Conservation (phyloP, 352 stramenopile genomes). For the Globisporangium echinulatum region DNA sequence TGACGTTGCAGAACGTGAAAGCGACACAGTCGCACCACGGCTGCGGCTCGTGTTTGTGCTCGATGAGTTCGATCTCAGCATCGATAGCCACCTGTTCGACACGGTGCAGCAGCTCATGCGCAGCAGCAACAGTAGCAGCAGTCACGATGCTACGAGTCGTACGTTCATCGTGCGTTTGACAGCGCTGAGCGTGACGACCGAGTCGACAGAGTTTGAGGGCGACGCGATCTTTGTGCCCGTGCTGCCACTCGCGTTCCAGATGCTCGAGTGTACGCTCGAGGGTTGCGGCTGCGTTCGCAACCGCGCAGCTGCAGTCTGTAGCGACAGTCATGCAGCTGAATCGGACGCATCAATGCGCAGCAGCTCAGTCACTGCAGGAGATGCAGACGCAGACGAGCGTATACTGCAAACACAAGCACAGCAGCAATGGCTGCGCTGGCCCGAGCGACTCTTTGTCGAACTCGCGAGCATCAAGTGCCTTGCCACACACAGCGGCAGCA, state of each 20-base stretch:
- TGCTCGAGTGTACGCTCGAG: constrained; percentile 62
- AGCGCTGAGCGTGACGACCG: constrained; percentile 43
- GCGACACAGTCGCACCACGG: constrained; percentile 4
- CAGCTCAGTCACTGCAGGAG: neutral
- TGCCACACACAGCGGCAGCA: neutral
- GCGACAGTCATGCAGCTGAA: too few relatives aligned
- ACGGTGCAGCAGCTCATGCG: constrained; percentile 26
- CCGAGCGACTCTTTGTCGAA: constrained; percentile 40
- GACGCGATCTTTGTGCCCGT: constrained; percentile 59
- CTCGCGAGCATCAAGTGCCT: constrained; percentile 23
- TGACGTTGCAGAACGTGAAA: neutral
- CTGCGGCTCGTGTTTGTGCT: constrained; percentile 36
- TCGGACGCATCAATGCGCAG: too few relatives aligned
- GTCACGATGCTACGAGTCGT: constrained; percentile 5
- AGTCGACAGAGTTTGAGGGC: constrained; percentile 56
- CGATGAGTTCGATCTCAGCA: constrained; percentile 45
- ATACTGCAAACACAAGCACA: neutral
- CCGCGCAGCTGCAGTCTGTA: too few relatives aligned
- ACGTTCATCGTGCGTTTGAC: constrained; percentile 26
- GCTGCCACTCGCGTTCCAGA: constrained; percentile 58
- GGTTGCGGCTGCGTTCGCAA: constrained; percentile 40
- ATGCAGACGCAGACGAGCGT: neutral
- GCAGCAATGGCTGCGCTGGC: constrained; percentile 12
- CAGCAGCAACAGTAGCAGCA: neutral
- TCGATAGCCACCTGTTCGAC: constrained; percentile 29